phyloP scores from a whole-genome alignment of 148 eudicot genomes.

The Simmondsia chinensis region DNA sequence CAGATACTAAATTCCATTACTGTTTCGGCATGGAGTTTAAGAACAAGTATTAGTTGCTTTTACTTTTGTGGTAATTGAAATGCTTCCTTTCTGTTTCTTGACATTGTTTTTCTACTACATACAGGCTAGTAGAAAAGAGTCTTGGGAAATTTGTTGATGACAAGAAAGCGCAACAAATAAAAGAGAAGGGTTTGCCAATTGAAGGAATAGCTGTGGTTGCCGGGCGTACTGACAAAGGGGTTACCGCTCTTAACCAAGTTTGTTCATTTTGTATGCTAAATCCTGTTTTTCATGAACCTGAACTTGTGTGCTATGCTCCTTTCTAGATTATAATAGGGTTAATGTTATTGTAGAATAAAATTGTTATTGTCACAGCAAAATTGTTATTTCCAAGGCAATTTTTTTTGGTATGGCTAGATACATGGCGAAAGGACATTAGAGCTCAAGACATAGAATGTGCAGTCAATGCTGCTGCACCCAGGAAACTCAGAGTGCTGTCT shows the following conservation, averaged over 20 bases:
- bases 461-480: slow-evolving; percentile 53
- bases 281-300: slow-evolving; percentile 7
- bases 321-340: too few relatives aligned
- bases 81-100: slow-evolving; percentile 5
- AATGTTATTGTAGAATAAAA: too few relatives aligned
- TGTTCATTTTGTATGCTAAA: slow-evolving; percentile 79
- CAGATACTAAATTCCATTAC: too few relatives aligned
- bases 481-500: slow-evolving; percentile 56
- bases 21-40: too few relatives aligned
- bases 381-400: background rate
- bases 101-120: slow-evolving; percentile 8
- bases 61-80: too few relatives aligned
- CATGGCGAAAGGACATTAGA: slow-evolving; percentile 84
- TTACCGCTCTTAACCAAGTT: slow-evolving; percentile 83
- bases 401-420: slow-evolving; percentile 38
- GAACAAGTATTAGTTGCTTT: too few relatives aligned
- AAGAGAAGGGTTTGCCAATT: slow-evolving; percentile 71
- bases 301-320: background rate
- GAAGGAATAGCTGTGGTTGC: slow-evolving; percentile 72
- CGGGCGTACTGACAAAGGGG: slow-evolving; percentile 98
- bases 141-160: slow-evolving; percentile 83
- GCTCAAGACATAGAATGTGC: slow-evolving; percentile 51
- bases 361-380: background rate
- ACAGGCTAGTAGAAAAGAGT: slow-evolving; percentile 63
- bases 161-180: slow-evolving; percentile 56